Evolutionary conservation across 192 early-diverging fungal species (phyloP).

Genomic region (Coemansia sp.): DNA sequence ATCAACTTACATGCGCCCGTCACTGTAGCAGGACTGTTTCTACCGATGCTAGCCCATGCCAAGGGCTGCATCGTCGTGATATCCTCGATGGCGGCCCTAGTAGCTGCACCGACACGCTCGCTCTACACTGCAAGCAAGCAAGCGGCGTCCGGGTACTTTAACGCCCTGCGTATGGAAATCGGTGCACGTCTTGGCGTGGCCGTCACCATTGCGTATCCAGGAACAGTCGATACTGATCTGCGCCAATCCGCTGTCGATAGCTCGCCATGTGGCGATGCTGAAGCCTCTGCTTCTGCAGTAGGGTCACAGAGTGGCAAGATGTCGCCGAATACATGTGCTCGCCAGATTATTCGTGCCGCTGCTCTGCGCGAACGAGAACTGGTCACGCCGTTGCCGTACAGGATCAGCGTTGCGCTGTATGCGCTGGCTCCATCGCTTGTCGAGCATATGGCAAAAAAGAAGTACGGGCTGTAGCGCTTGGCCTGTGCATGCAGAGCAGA

Average conservation of each 20-base stretch:
- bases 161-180: slow-evolving; percentile 77
- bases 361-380: slow-evolving; percentile 52
- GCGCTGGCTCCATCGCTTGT: slow-evolving; percentile 61
- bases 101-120: slow-evolving; percentile 71
- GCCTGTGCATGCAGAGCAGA: not conserved
- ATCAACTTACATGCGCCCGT: slow-evolving; percentile 64
- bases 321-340: slow-evolving; percentile 60
- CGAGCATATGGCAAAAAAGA: slow-evolving; percentile 66
- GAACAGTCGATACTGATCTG: slow-evolving; percentile 74
- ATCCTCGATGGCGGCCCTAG: slow-evolving; percentile 70
- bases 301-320: slow-evolving; percentile 63
- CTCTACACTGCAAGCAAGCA: slow-evolving; percentile 81
- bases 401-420: slow-evolving; percentile 51
- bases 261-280: not conserved
- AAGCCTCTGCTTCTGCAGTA: too few relatives aligned
- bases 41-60: slow-evolving; percentile 56
- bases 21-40: slow-evolving; percentile 53
- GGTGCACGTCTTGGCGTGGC: slow-evolving; percentile 55
- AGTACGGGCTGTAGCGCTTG: slow-evolving; percentile 56
- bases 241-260: slow-evolving; percentile 66
- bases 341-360: slow-evolving; percentile 62
- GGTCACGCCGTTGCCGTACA: slow-evolving; percentile 66
- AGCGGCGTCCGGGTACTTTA: slow-evolving; percentile 81
- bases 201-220: slow-evolving; percentile 70
- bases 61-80: slow-evolving; percentile 62